Evolutionary conservation across 345 rosid genomes (phyloP).

Genomic region (Eucalyptus sideroxylon): DNA sequence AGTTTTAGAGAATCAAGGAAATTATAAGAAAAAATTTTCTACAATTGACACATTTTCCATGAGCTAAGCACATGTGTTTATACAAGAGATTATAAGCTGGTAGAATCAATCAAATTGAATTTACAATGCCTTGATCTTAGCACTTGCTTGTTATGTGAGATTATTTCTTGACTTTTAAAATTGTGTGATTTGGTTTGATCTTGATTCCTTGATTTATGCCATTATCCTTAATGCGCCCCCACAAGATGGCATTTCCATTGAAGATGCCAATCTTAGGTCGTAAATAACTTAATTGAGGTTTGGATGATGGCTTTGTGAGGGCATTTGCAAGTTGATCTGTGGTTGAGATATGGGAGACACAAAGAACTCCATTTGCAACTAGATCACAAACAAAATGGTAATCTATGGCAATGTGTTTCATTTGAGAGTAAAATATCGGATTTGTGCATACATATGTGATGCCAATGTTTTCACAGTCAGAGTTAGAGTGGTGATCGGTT

Average conservation of each 20-base stretch:
- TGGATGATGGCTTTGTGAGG: neutral
- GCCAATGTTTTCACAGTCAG: neutral
- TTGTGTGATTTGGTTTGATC: neutral
- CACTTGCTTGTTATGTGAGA: neutral
- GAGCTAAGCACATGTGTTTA: neutral
- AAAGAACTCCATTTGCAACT: neutral
- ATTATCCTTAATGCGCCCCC: accelerated
- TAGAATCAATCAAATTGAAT: neutral
- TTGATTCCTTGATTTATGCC: neutral
- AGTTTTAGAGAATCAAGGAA: no score
- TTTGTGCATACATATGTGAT: neutral
- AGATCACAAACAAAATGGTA: neutral
- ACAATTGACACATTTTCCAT: neutral
- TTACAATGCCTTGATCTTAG: neutral
- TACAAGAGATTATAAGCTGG: neutral
- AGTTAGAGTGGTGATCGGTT: neutral
- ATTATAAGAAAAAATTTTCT: neutral
- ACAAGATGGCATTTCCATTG: neutral
- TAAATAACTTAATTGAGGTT: neutral
- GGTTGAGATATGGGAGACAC: neutral
- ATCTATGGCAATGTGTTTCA: neutral
- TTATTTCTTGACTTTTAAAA: no score
- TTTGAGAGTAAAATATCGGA: neutral
- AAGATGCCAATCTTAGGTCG: neutral
- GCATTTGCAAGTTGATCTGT: neutral